These are phyloP conservation scores for Sphenostylis stenocarpa DNA, from an alignment of 306 rosid genomes.

Conservation along the genomic window DNA sequence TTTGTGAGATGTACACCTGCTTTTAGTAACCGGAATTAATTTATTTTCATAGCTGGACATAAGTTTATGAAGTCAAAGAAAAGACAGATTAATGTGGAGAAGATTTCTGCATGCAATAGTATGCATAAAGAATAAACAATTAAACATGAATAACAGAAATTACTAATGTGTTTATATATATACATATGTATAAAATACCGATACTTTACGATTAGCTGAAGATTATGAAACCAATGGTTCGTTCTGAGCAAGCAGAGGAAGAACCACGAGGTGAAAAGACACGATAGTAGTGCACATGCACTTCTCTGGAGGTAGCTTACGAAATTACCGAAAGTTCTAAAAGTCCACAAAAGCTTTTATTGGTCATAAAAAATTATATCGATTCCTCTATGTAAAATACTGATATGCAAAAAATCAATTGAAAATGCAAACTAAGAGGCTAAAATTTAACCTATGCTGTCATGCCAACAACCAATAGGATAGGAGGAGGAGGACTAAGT, in stretches of 20 bases:
- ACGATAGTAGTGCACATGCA: neutral
- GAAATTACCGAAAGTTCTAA: constrained; percentile 6
- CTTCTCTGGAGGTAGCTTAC: constrained; percentile 19
- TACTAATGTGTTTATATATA: constrained; percentile 1
- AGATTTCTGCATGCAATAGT: no score
- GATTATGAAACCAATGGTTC: neutral
- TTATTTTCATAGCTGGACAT: neutral
- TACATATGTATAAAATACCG: neutral
- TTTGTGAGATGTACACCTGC: no score
- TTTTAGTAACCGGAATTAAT: neutral
- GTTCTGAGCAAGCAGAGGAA: neutral
- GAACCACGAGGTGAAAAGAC: neutral
- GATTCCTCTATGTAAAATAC: constrained; percentile 16
- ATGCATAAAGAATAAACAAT: neutral
- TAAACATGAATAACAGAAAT: neutral
- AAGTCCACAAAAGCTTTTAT: constrained; percentile 29
- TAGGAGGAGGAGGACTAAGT: constrained; percentile 7
- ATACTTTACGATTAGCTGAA: neutral
- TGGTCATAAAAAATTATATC: constrained; percentile 12
- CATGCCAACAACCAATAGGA: constrained; percentile 18
- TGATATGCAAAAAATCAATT: neutral
- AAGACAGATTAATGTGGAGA: neutral
- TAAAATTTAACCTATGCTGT: constrained; percentile 21
- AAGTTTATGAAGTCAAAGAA: neutral
- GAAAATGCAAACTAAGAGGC: neutral